phyloP scores from a whole-genome alignment of 805 yeast species.

The Candida piceae region DNA sequence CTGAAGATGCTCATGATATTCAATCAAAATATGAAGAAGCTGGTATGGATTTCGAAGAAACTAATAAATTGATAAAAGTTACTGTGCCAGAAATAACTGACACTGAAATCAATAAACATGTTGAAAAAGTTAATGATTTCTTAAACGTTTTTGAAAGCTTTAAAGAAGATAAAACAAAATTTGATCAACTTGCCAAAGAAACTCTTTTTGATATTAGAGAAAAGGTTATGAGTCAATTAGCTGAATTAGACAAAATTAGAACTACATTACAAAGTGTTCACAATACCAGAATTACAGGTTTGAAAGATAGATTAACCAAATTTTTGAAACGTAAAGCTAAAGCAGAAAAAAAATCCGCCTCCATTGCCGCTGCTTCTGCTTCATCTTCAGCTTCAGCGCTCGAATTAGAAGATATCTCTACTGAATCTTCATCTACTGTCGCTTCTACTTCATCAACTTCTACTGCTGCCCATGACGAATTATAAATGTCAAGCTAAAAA shows the following conservation, averaged over 20 bases:
- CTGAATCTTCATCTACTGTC: constrained; percentile 1
- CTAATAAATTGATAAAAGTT: constrained; percentile 39
- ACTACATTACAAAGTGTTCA: constrained; percentile 22
- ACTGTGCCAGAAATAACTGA: constrained; percentile 24
- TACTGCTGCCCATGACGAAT: constrained; percentile 13
- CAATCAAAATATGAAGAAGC: constrained; percentile 38
- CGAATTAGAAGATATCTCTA: background rate
- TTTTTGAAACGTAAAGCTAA: constrained; percentile 16
- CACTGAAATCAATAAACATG: constrained; percentile 23
- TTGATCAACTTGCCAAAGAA: constrained; percentile 17
- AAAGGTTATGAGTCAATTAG: constrained; percentile 13
- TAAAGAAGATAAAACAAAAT: constrained; percentile 17
- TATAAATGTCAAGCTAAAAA: no score
- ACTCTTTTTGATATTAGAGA: constrained; percentile 23
- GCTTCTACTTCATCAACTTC: background rate
- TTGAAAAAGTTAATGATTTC: constrained; percentile 23
- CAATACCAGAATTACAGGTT: constrained; percentile 23
- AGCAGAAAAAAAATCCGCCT: constrained; percentile 7
- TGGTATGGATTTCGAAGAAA: constrained; percentile 48
- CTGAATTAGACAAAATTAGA: constrained; percentile 12
- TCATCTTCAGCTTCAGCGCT: background rate
- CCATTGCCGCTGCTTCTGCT: constrained; percentile 2
- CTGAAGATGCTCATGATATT: constrained; percentile 39
- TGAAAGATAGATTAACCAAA: constrained; percentile 19
- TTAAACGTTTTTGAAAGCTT: constrained; percentile 27